Percentiles rank a stretch among this genome's conserved stretches.
Conservation (phyloP, 139 green algal species). For the Closterium sp. region DNA sequence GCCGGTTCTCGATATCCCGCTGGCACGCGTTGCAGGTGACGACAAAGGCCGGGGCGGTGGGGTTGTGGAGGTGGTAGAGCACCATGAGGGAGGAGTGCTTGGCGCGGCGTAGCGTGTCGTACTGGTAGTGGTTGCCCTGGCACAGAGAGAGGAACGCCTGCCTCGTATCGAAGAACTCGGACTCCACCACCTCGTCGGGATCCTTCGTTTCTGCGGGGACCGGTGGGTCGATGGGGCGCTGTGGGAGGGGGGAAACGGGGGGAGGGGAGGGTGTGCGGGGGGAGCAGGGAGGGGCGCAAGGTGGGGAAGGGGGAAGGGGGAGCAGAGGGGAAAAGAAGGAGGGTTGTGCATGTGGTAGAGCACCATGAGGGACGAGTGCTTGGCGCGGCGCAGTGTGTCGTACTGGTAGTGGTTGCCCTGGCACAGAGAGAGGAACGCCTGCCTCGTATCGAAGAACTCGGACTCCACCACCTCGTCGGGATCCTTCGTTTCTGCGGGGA, state of each 20-base stretch:
- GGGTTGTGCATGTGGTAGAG: constrained; percentile 99
- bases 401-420: too few relatives aligned
- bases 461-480: constrained; percentile 64
- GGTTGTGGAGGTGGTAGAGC: constrained; percentile 99
- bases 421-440: constrained; percentile 90
- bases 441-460: constrained; percentile 95
- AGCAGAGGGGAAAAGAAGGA: too few relatives aligned
- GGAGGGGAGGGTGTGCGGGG: too few relatives aligned
- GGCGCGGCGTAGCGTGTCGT: constrained; percentile 92
- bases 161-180: constrained; percentile 94
- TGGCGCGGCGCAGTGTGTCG: too few relatives aligned
- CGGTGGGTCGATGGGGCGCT: not conserved
- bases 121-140: constrained; percentile 99
- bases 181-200: constrained; percentile 63
- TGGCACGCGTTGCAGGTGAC: constrained; percentile 89
- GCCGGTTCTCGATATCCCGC: constrained; percentile 81
- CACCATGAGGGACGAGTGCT: constrained; percentile 98
- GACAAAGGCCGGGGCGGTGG: constrained; percentile 74
- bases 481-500: constrained; percentile 35
- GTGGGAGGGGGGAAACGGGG: not conserved
- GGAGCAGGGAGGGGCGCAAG: not conserved
- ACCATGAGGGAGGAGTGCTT: constrained; percentile 99
- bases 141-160: constrained; percentile 92
- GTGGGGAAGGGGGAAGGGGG: not conserved
- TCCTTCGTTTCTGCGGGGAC: constrained; percentile 38